phyloP scores from a whole-genome alignment of 2,329 filamentous ascomycete species.

The Colletotrichum viniferum region DNA sequence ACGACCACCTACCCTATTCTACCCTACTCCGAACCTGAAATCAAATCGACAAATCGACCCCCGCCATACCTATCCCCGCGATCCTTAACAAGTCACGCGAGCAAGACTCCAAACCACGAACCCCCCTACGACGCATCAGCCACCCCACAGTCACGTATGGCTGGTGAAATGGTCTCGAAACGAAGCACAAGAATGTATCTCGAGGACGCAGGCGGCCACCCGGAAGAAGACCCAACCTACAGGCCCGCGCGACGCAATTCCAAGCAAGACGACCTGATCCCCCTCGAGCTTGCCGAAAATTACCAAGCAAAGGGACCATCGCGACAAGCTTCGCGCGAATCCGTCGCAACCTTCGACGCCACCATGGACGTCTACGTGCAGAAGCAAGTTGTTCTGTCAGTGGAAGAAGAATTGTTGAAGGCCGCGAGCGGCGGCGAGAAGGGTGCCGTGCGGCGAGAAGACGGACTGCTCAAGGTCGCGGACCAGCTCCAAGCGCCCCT shows the following conservation, averaged over 20 bases:
- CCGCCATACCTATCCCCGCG: neutral
- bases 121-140: neutral
- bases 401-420: slow-evolving; percentile 3
- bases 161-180: slow-evolving; percentile 21
- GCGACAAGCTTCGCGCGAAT: slow-evolving; percentile 14
- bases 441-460: neutral
- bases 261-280: slow-evolving; percentile 11
- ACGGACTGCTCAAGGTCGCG: neutral
- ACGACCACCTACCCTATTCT: slow-evolving; percentile 19
- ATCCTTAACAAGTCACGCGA: slow-evolving; percentile 2
- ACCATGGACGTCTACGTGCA: slow-evolving; percentile 3
- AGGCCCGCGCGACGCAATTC: slow-evolving; percentile 5
- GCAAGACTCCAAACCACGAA: neutral
- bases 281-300: slow-evolving; percentile 1
- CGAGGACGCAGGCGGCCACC: slow-evolving; percentile 14
- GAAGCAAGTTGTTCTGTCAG: slow-evolving; percentile 1
- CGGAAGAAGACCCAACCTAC: slow-evolving; percentile 15
- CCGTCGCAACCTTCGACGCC: neutral
- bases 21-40: neutral
- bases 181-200: slow-evolving; percentile 20
- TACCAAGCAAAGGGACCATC: neutral
- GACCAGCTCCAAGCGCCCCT: neutral
- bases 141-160: neutral
- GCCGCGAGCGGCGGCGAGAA: neutral
- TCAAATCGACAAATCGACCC: neutral